Base-by-base conservation (phyloP, 305 asterid species). In the Rubia occidens region DNA sequence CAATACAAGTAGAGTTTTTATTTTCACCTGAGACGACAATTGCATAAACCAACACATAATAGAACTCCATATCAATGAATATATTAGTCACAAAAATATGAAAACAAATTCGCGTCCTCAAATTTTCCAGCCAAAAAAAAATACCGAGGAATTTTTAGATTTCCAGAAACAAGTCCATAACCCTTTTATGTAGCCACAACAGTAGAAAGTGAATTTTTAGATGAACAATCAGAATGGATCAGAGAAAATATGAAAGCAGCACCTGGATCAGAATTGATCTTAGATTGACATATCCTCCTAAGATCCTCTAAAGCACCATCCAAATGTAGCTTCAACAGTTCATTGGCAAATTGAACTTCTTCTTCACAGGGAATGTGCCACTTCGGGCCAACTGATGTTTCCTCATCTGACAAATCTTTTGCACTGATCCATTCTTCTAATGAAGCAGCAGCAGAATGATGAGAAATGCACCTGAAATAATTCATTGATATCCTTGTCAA, bases 221-320 rank as follows among this genome's bases (percentile, higher is more conserved):
- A 44, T 40, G 56, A 65, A 76, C 66, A 63, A 45, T 0, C 11
- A 51, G 21, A 51, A 42, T 18, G 58, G 29, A 10, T 44, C 69
- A 69, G 56, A 45, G 54, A 65, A 69, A 58, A 68, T 44, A 58
- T 61, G 43, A 56, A 65, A 26, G 47, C 55, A 67, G 66, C 83
- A 95, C 98, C 99, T 84, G 95, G 88, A 79, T 89, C 98, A 65
- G 97, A 82, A 79, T 95, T 95, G 72, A 88, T 80, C 83, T 87
- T 89, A 75, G 88, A 81, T 77, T 83, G 92, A 84, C 96, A 88
- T 75, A 95, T 85, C 44, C 72, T 86, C 78, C 74, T 81, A 74
- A 95, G 92, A 81, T 91, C 99, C 80, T 87, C 96, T 59, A 95
- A 79, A 60, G 96, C 96, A 85, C 87, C 85, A 73, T 89, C 96